These are phyloP conservation scores for Yamadazyma tumulicola DNA, from an alignment of 805 yeast genomes.

Conservation along the genomic window DNA sequence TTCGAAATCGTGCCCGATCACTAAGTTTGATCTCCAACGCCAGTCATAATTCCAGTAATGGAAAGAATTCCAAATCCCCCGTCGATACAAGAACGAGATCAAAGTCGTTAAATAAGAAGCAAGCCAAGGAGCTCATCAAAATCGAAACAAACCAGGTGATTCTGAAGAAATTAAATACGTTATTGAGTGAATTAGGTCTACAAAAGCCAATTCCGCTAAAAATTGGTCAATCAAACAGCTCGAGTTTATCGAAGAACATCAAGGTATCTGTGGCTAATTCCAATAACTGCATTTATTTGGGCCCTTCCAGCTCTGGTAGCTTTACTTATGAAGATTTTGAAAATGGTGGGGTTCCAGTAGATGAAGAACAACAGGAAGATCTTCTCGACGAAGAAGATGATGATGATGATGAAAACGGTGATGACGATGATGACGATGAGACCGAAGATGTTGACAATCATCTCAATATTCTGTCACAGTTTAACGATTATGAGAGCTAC, in stretches of 20 bases:
- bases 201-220: slow-evolving; percentile 38
- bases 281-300: slow-evolving; percentile 36
- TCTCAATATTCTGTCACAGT: background rate
- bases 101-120: slow-evolving; percentile 21
- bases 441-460: background rate
- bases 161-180: slow-evolving; percentile 27
- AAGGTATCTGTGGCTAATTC: slow-evolving; percentile 35
- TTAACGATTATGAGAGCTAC: slow-evolving; percentile 1
- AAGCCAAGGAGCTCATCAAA: slow-evolving; percentile 34
- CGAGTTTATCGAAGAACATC: slow-evolving; percentile 24
- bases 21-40: slow-evolving; percentile 9
- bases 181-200: slow-evolving; percentile 35
- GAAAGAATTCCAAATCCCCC: slow-evolving; percentile 6
- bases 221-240: slow-evolving; percentile 21
- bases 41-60: slow-evolving; percentile 4
- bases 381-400: background rate
- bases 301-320: slow-evolving; percentile 37
- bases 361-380: background rate
- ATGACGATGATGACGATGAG: slow-evolving; percentile 1
- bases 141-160: slow-evolving; percentile 37
- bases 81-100: slow-evolving; percentile 8
- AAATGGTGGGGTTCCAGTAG: slow-evolving; percentile 23
- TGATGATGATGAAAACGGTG: slow-evolving; percentile 1
- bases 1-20: slow-evolving; percentile 11
- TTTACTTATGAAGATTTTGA: slow-evolving; percentile 43